Conservation (phyloP, 2,329 filamentous ascomycete genomes). For the Microcyclospora pomicola region DNA sequence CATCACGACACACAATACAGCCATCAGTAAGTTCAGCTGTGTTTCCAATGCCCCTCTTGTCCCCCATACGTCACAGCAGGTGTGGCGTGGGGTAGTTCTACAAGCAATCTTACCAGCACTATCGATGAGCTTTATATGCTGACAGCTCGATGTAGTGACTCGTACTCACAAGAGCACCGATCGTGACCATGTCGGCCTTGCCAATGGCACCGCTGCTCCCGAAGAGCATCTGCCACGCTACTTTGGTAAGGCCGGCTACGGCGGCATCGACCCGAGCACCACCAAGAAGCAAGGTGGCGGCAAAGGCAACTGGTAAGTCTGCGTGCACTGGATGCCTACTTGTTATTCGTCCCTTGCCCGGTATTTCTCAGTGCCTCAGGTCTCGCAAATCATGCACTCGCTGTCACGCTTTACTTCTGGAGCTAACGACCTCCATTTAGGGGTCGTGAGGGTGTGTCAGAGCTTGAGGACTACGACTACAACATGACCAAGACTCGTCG, state of each 20-base stretch:
- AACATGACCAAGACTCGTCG: constrained; percentile 75
- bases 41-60: neutral
- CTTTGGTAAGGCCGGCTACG: constrained; percentile 77
- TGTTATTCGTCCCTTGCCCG: constrained; percentile 1
- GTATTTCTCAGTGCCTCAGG: neutral
- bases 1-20: neutral
- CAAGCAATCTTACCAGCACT: neutral
- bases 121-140: neutral
- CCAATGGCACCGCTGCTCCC: constrained; percentile 55
- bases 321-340: constrained; percentile 1
- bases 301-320: constrained; percentile 78
- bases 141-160: constrained; percentile 55
- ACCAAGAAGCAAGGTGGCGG: constrained; percentile 93
- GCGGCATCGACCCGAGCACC: constrained; percentile 75
- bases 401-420: neutral
- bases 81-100: neutral
- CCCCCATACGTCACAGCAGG: neutral
- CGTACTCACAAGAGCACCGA: constrained; percentile 93
- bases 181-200: constrained; percentile 70
- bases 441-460: constrained; percentile 64
- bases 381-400: neutral
- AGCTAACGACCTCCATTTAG: constrained; percentile 31
- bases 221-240: constrained; percentile 74
- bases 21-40: neutral
- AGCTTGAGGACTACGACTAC: constrained; percentile 72